Evolutionary conservation across 345 rosid species (phyloP), one percentile per base, ranked within the genome.

Genomic region (Geranium rotundifolium): DNA sequence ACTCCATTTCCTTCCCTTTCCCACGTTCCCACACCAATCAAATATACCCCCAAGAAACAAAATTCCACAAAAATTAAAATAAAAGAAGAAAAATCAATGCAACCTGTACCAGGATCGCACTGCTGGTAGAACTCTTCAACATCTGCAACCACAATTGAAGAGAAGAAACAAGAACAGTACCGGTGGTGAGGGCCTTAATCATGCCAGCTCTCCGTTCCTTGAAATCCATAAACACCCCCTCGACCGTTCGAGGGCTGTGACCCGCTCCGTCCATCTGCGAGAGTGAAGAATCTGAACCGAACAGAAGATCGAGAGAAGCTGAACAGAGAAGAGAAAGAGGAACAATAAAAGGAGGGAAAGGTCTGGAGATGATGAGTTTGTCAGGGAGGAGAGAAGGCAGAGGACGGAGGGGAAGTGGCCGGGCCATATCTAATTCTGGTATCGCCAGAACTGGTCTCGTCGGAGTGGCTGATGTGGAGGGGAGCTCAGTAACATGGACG

Each of bases 191-290:
- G 65, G 93, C 93, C 69, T 76, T 86, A 77, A 84, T 79, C 79
- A 86, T 73, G 73, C 82, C 90, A 62, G 81, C 78, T 67, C 90
- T 73, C 29, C 93, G 85, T 7, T 90, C 93, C 61, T 81, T 84
- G 71, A 82, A 86, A 79, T 86, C 90, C 70, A 75, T 75, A 57
- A 77, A 82, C 2, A 86, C 90, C 41, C 84, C 89, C 66, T 82
- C 90, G 61, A 86, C 90, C 23, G 92, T 86, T 54, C 85, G 92
- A 30, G 89, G 87, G 46, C 80, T 83, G 75, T 83, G 82, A 20
- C 4, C 37, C 3, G 37, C 37, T 31, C 37, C 69, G 71, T 59
- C 72, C 92, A 54, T 74, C 77, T 15, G 69, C 82, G 74, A 49
- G 49, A 62, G 13, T 50, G 17, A 30, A 52, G 19, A 58, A 61